Conservation (phyloP, 306 rosid species). For the Bauhinia variegata region DNA sequence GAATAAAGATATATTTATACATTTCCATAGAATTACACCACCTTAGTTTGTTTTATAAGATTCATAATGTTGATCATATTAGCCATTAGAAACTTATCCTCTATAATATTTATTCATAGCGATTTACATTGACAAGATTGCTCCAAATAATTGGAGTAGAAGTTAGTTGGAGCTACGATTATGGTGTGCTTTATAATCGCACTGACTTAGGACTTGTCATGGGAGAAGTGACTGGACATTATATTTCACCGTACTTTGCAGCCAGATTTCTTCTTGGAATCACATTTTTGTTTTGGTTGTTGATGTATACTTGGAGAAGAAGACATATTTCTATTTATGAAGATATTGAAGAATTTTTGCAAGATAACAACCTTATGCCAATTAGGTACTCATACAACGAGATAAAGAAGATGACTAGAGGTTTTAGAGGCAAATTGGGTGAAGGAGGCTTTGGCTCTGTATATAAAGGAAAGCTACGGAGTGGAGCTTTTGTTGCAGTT, state of each 20-base stretch:
- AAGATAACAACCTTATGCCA: constrained; percentile 21
- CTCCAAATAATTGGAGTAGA: no score
- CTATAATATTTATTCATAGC: no score
- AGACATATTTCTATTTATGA: constrained; percentile 34
- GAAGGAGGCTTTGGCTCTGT: constrained; percentile 35
- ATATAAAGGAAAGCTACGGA: constrained; percentile 25
- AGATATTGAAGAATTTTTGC: constrained; percentile 27
- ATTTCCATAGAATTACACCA: no score
- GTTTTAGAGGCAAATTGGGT: constrained; percentile 22
- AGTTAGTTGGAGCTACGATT: no score
- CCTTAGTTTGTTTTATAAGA: no score
- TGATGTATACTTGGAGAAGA: constrained; percentile 30
- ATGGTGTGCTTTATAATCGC: no score
- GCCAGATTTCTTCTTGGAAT: constrained; percentile 1
- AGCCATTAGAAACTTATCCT: no score
- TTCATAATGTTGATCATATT: no score
- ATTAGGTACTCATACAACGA: constrained; percentile 28
- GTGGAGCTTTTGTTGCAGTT: constrained; percentile 29
- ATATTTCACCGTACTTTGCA: neutral
- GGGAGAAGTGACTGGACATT: neutral
- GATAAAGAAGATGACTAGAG: constrained; percentile 27
- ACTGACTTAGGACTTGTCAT: neutral
- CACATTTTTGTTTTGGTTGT: neutral
- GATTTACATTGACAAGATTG: no score
- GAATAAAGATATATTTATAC: no score